These are phyloP conservation scores for Drechslera avenae DNA, from an alignment of 2,329 filamentous ascomycete species.

Conservation along the genomic window DNA sequence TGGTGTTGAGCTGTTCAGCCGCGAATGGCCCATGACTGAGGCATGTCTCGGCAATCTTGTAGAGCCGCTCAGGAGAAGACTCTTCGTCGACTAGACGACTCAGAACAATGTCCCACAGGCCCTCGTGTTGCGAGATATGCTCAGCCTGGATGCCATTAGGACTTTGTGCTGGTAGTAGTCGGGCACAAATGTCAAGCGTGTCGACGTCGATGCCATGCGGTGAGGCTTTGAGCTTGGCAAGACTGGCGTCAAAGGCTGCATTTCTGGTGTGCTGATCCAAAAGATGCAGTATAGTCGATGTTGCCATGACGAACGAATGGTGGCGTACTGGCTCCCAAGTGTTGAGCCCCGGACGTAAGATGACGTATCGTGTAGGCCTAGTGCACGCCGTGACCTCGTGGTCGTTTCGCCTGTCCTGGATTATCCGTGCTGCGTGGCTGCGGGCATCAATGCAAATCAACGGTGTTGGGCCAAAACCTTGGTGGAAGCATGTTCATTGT, in stretches of 20 bases:
- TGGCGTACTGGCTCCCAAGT: no score
- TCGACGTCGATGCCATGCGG: conserved; percentile 25
- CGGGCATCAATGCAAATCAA: no score
- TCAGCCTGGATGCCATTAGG: background rate
- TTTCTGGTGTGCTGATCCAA: conserved; percentile 26
- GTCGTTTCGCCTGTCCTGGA: background rate
- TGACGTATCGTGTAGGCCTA: no score
- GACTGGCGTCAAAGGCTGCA: conserved; percentile 31
- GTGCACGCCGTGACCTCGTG: no score
- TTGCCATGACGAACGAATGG: background rate
- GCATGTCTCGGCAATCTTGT: conserved; percentile 33
- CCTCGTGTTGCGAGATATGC: conserved; percentile 3
- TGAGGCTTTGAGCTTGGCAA: conserved; percentile 23
- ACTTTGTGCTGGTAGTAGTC: conserved; percentile 19
- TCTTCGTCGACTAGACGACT: conserved; percentile 20
- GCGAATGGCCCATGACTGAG: conserved; percentile 24
- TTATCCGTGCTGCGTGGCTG: background rate
- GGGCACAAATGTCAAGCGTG: conserved; percentile 28
- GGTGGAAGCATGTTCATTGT: no score
- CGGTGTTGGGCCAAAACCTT: no score
- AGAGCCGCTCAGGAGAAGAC: conserved; percentile 24
- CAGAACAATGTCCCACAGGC: conserved; percentile 25
- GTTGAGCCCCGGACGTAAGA: no score
- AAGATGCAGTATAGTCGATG: conserved; percentile 19
- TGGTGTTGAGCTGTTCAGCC: conserved; percentile 15